Base-by-base conservation (phyloP, 1,284 basidiomycete species). In the Ganoderma multipileum region DNA sequence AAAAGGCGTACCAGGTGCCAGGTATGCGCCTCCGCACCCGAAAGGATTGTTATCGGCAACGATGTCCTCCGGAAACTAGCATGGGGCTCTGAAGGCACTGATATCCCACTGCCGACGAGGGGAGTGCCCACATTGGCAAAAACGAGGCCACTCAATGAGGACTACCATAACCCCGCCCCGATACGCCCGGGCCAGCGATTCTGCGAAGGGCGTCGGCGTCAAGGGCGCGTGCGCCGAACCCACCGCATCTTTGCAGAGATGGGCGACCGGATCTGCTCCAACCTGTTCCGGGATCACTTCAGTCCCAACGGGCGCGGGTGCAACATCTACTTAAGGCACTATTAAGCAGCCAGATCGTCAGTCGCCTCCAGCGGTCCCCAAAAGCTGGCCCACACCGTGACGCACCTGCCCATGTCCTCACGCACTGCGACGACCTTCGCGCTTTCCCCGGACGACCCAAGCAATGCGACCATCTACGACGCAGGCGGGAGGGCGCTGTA, bases 371-470 rank as follows among this genome's bases (percentile, higher is more conserved):
- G 16, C 20, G 1, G 16, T 33, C 28, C 26, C 30, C 28, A 3
- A 20, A 18, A 30, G 18, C 54, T 33, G 28, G 30, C 54, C 30
- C 30, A 33, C 30, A 33, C 54, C 28, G 14, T 18, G 28, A 28
- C 28, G 28, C 16, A 33, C 28, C 54, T 55, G 28, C 26, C 7
- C 28, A 55, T 33, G 54, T 55, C 54, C 54, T 7, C 28, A 20
- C 28, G 16, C 18, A 30, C 54, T 20, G 30, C 54, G 20, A 55
- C 58, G 54, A 75, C 70, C 30, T 79, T 85, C 39, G 75, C 77
- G 9, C 74, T 85, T 47, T 69, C 78, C 36, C 79, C 77, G 3
- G 83, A 85, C 73, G 83, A 84, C 71, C 82, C 83, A 23, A 81
- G 76, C 71, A 83, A 84, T 68, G 81, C 81, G 30, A 79, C 76